phyloP scores from a whole-genome alignment of 169 alveolate species.

The Fabrea salina region DNA sequence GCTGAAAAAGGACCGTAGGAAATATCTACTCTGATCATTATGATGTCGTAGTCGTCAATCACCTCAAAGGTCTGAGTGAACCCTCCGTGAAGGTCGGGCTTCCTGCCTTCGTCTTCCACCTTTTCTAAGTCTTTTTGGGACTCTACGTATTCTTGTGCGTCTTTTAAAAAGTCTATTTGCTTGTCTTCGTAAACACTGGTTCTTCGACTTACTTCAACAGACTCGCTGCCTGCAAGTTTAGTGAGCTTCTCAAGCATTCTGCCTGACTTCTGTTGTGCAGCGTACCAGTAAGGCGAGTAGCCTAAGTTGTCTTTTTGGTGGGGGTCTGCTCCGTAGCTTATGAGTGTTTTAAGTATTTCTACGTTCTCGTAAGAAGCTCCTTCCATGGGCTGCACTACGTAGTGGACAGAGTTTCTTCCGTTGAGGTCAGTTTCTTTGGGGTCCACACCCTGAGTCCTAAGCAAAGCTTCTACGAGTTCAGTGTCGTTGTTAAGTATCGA shows the following conservation, averaged over 20 bases:
- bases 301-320: slow-evolving; percentile 60
- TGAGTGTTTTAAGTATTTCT: slow-evolving; percentile 43
- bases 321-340: slow-evolving; percentile 50
- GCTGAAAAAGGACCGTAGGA: slow-evolving; percentile 58
- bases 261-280: slow-evolving; percentile 55
- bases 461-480: slow-evolving; percentile 14
- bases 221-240: neutral
- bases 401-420: slow-evolving; percentile 27
- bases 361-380: slow-evolving; percentile 76
- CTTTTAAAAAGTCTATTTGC: neutral
- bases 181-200: neutral
- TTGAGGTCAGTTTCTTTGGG: slow-evolving; percentile 23
- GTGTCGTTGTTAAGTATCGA: slow-evolving; percentile 37
- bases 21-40: slow-evolving; percentile 75
- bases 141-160: neutral
- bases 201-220: neutral
- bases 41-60: slow-evolving; percentile 53
- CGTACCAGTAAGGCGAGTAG: slow-evolving; percentile 66
- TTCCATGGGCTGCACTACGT: slow-evolving; percentile 54
- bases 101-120: neutral
- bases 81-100: neutral
- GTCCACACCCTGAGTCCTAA: slow-evolving; percentile 20
- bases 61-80: slow-evolving; percentile 32
- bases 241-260: slow-evolving; percentile 24
- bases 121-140: neutral